phyloP scores from a whole-genome alignment of 31 red algal genomes.

The Endocladia muricata region DNA sequence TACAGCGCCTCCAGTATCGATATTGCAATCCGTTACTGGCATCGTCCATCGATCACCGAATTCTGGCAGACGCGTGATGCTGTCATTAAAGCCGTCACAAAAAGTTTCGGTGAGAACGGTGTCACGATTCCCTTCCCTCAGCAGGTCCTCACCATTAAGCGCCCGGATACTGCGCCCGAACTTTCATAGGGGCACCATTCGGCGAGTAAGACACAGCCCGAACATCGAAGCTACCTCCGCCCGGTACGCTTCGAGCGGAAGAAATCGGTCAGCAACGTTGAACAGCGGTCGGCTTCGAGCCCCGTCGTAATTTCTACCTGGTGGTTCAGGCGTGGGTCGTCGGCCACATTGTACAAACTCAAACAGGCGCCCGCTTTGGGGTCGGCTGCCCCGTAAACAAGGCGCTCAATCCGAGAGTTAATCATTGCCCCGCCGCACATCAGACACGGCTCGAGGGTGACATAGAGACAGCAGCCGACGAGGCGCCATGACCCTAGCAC shows the following conservation, averaged over 20 bases:
- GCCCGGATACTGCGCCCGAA: too few species aligned
- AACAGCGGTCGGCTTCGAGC: not conserved
- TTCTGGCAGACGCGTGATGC: too few species aligned
- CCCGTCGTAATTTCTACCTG: not conserved
- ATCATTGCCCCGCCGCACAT: conserved; percentile 64
- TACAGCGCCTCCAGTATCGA: too few species aligned
- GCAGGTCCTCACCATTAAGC: too few species aligned
- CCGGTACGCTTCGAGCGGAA: not conserved
- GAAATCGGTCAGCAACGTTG: not conserved
- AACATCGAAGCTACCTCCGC: too few species aligned
- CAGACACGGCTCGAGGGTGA: conserved; percentile 70
- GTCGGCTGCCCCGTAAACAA: conserved; percentile 66
- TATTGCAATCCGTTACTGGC: too few species aligned
- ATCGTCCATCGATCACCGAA: too few species aligned
- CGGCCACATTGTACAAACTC: not conserved
- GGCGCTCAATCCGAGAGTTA: conserved; percentile 24
- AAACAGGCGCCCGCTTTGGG: not conserved
- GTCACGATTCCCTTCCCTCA: too few species aligned
- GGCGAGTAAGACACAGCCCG: too few species aligned
- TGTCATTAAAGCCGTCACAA: too few species aligned
- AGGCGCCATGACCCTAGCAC: conserved; percentile 30
- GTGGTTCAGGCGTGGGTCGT: not conserved
- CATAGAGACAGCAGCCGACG: conserved; percentile 25
- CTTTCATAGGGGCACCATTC: too few species aligned
- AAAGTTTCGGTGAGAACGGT: too few species aligned